Percentiles rank a stretch among this genome's conserved stretches.
Evolutionary conservation across 805 yeast genomes (phyloP).

Genomic region (Kazachstania bromeliacearum): DNA sequence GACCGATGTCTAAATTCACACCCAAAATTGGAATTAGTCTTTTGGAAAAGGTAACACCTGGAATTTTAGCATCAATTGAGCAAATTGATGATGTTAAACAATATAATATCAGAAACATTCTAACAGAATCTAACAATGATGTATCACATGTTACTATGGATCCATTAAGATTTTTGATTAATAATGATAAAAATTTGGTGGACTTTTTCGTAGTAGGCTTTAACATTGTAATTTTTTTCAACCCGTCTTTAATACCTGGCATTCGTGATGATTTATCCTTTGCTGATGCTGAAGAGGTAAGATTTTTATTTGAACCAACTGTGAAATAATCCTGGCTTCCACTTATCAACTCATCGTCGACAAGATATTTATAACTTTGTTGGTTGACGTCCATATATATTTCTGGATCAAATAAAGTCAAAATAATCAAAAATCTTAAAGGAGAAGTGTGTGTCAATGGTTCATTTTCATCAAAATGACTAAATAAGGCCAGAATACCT

Average conservation of each 20-base stretch:
- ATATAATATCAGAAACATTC: conserved; percentile 14
- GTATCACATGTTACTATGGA: conserved; percentile 17
- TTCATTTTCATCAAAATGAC: conserved; percentile 20
- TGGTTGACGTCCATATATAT: conserved; percentile 18
- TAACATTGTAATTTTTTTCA: conserved; percentile 19
- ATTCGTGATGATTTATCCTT: conserved; percentile 4
- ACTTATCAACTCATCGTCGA: conserved; percentile 9
- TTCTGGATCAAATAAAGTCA: conserved; percentile 22
- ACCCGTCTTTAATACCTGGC: conserved; percentile 17
- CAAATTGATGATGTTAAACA: conserved; percentile 18
- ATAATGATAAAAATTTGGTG: conserved; percentile 15
- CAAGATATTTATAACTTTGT: conserved; percentile 17
- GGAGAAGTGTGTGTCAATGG: conserved; percentile 22
- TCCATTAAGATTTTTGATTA: conserved; percentile 24
- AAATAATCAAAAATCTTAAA: conserved; percentile 18
- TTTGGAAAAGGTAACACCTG: conserved; percentile 15
- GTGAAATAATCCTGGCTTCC: not conserved
- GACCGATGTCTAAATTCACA: conserved; percentile 15
- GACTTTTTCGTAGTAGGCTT: conserved; percentile 15
- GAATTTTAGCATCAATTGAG: conserved; percentile 7
- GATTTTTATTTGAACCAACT: not conserved
- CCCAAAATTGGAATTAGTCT: conserved; percentile 16
- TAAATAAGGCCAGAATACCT: conserved; percentile 20
- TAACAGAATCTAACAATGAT: conserved; percentile 19
- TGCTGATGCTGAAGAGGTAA: not conserved